These are phyloP conservation scores for Chaetomidium leptoderma DNA, from an alignment of 495 filamentous ascomycete species.

Conservation along the genomic window DNA sequence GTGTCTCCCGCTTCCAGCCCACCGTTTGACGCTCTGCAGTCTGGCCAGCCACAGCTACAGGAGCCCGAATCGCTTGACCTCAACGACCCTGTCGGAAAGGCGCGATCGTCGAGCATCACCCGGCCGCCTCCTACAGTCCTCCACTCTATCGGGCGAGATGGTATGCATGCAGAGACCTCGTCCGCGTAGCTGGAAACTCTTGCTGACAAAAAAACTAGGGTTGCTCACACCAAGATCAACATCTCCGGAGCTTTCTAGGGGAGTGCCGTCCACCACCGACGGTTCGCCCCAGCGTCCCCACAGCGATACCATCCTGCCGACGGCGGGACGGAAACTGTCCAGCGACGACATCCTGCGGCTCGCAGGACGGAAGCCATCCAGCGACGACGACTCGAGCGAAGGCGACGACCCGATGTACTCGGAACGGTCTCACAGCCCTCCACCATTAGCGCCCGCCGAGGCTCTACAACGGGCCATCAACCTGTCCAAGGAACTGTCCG, in stretches of 20 bases:
- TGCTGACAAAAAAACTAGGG: conserved; percentile 39
- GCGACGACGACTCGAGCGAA: conserved; percentile 42
- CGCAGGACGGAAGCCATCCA: conserved; percentile 39
- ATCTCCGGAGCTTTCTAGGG: conserved; percentile 53
- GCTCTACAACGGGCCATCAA: conserved; percentile 79
- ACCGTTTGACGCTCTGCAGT: conserved; percentile 54
- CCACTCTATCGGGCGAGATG: conserved; percentile 25
- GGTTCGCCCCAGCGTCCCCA: conserved; percentile 42
- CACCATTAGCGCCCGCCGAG: conserved; percentile 66
- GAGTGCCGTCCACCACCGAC: conserved; percentile 42
- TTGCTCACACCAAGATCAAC: conserved; percentile 59
- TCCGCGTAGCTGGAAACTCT: neutral
- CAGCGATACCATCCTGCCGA: conserved; percentile 44
- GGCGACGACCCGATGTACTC: conserved; percentile 33
- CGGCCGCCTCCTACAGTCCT: conserved; percentile 39
- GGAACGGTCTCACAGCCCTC: conserved; percentile 68
- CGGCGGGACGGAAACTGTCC: conserved; percentile 34
- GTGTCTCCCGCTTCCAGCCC: conserved; percentile 85
- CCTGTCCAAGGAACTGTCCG: conserved; percentile 80
- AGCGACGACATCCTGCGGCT: conserved; percentile 46
- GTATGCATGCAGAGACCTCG: conserved; percentile 25
- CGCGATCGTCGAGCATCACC: conserved; percentile 32
- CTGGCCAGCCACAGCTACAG: conserved; percentile 53
- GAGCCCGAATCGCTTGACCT: conserved; percentile 86
- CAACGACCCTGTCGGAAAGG: conserved; percentile 36